Conservation (phyloP, 1,139 yeast genomes). For the Saccharomyces uvarum region DNA sequence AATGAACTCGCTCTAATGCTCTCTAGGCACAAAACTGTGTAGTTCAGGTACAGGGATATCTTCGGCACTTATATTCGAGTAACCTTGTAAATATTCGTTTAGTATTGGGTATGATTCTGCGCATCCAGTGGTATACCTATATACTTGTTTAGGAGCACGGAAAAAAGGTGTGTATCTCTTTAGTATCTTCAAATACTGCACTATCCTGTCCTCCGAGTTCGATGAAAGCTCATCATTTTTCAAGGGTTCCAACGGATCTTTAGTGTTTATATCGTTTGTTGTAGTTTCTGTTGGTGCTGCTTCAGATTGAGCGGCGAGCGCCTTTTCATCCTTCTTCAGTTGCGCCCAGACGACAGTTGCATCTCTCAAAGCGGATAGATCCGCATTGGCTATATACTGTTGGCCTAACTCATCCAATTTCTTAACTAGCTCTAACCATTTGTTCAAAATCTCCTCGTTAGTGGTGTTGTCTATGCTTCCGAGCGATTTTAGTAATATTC, state of each 20-base stretch:
- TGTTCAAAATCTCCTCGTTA: slow-evolving; percentile 44
- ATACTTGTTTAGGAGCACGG: slow-evolving; percentile 37
- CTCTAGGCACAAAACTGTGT: slow-evolving; percentile 7
- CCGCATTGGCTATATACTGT: slow-evolving; percentile 67
- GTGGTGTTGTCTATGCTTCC: slow-evolving; percentile 51
- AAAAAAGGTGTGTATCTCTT: slow-evolving; percentile 41
- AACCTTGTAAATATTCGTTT: background rate
- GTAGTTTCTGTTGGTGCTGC: background rate
- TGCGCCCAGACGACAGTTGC: slow-evolving; percentile 49
- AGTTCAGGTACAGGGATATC: slow-evolving; percentile 35
- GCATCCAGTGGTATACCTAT: slow-evolving; percentile 34
- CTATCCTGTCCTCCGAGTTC: slow-evolving; percentile 37
- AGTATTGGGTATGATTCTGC: slow-evolving; percentile 29
- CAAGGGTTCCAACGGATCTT: background rate
- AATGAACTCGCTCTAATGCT: background rate
- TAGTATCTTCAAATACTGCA: slow-evolving; percentile 50
- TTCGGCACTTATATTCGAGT: slow-evolving; percentile 25
- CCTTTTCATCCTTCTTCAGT: background rate
- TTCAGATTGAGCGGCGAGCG: background rate
- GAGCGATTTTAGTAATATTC: slow-evolving; percentile 67
- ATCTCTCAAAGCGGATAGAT: slow-evolving; percentile 80
- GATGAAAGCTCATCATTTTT: background rate
- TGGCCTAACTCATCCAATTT: slow-evolving; percentile 48
- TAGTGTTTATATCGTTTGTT: background rate
- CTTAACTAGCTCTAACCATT: slow-evolving; percentile 53